Percentiles rank a stretch among this genome's conserved stretches.
Evolutionary conservation across 1,139 yeast genomes (phyloP).

Genomic region (Sugiyamaella paludigena): DNA sequence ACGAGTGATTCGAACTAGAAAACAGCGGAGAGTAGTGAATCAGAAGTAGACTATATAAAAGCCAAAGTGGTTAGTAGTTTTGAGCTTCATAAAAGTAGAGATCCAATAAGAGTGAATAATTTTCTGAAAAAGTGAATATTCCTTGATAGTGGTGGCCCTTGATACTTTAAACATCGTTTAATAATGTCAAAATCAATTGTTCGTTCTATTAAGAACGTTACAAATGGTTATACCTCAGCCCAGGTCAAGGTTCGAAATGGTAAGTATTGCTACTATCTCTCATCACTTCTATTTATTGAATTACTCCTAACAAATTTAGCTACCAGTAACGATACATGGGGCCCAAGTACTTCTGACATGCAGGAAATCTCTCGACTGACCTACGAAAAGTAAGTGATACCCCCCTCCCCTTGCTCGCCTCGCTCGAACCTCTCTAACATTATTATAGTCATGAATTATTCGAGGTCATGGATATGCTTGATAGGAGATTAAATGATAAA

Average conservation of each 20-base stretch:
- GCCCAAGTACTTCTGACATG: slow-evolving; percentile 81
- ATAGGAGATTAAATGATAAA: slow-evolving; percentile 88
- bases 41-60: too few species aligned
- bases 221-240: slow-evolving; percentile 85
- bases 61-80: too few species aligned
- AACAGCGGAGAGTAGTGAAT: too few species aligned
- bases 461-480: slow-evolving; percentile 95
- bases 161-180: background rate
- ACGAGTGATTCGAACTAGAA: too few species aligned
- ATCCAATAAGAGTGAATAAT: too few species aligned
- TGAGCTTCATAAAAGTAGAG: too few species aligned
- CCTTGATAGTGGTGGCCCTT: too few species aligned
- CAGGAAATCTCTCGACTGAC: slow-evolving; percentile 79
- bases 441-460: slow-evolving; percentile 60
- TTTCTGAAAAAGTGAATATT: too few species aligned
- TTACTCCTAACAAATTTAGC: slow-evolving; percentile 41
- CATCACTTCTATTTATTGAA: too few species aligned
- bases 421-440: too few species aligned
- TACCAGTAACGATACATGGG: slow-evolving; percentile 84
- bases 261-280: slow-evolving; percentile 21
- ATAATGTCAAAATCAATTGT: slow-evolving; percentile 72
- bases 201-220: slow-evolving; percentile 87
- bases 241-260: slow-evolving; percentile 82
- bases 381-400: slow-evolving; percentile 50
- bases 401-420: too few species aligned